Conservation (phyloP, 495 filamentous ascomycete genomes). For the Talaromyces liani region DNA sequence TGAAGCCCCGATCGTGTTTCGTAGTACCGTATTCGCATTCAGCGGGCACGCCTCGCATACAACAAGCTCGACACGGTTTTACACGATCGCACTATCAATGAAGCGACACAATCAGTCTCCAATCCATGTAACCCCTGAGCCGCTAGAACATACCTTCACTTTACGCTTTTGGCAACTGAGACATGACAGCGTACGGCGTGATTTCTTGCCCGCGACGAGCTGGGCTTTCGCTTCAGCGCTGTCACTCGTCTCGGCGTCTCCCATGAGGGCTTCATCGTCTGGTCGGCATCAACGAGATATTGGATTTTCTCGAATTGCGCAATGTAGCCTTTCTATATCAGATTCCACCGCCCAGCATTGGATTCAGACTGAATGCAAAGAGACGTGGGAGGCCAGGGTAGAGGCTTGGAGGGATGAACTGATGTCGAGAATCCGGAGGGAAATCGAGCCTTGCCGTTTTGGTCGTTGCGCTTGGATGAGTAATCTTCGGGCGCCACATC, state of each 20-base stretch:
- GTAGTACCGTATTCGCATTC: conserved; percentile 24
- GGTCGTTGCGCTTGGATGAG: background rate
- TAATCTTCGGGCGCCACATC: background rate
- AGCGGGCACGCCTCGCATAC: conserved; percentile 20
- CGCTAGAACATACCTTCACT: conserved; percentile 16
- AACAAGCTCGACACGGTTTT: conserved; percentile 23
- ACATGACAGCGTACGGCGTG: conserved; percentile 23
- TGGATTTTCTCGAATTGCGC: background rate
- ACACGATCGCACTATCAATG: conserved; percentile 20
- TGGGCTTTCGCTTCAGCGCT: background rate
- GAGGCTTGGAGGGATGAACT: background rate
- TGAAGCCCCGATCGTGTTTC: conserved; percentile 21
- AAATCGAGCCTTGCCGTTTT: background rate
- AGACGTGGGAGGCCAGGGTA: background rate
- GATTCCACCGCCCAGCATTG: background rate
- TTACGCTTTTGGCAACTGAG: conserved; percentile 25
- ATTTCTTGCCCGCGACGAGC: conserved; percentile 15
- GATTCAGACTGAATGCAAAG: background rate
- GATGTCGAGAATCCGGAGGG: background rate
- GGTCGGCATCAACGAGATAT: background rate
- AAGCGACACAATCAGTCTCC: background rate
- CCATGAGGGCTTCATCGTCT: conserved; percentile 7
- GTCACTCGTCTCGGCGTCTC: conserved; percentile 1
- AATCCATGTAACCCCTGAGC: background rate
- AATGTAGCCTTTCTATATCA: background rate